Evolutionary conservation across 2,329 filamentous ascomycete genomes (phyloP), one percentile per base, ranked within the genome.

Genomic region (Aspergillus hortae): DNA sequence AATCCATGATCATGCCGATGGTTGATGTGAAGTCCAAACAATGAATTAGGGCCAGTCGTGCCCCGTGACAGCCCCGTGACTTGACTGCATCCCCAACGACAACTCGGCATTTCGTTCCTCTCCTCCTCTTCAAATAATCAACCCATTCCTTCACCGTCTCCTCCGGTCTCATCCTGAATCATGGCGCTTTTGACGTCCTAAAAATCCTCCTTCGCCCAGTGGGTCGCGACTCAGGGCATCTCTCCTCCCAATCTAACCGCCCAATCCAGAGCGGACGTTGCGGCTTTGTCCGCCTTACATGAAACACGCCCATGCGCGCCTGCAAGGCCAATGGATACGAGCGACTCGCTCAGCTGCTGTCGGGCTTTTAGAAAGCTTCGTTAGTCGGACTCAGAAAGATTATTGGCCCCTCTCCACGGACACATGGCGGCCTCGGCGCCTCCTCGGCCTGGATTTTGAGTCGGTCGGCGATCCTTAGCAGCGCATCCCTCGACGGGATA

Each of bases 201-300:
- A 38, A 36, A 38, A n/a, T 17, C 36, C 84, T 83, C 44, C 92
- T 92, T 78, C 89, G 12, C 27, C 14, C 25, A 38, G 48, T 55
- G 53, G 53, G 45, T 42, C 40, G 27, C 21, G 14, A 3, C 21
- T 51, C 4, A 38, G 3, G 7, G 35, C 4, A 35, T 30, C 25
- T 30, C 25, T 21, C 30, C 38, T 19, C 17, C 25, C 27, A 30
- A 11, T 30, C 27, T 9, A 30, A 30, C 33, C 45, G 25, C 41
- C 56, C 52, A 55, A 53, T 49, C 54, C 49, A 41, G 25, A 30
- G 23, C 53, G 48, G 44, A 23, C 33, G 36, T 55, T 53, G 49
- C 47, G 49, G 15, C 44, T 30, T 27, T 46, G 30, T 36, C 43
- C 32, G 47, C 35, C 21, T 21, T 30, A 47, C 27, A 33, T 58